Conservation (phyloP, 202 grass and related monocot genomes). For the Bolboschoenoplectus hybrid region DNA sequence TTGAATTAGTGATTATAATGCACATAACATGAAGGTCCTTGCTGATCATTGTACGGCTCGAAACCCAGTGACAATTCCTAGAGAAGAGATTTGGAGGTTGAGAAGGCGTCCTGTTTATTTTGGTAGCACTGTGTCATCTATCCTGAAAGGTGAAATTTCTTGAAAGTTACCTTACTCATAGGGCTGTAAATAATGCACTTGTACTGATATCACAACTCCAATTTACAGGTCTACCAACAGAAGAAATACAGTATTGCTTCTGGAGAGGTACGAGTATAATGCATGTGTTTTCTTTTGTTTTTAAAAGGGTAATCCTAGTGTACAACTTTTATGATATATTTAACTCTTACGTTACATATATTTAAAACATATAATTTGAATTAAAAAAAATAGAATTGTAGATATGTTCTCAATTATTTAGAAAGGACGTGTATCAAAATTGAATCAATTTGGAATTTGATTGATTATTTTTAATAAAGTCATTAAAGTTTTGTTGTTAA, state of each 20-base stretch:
- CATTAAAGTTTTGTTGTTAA: neutral
- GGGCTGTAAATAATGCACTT: neutral
- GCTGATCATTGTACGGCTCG: slow-evolving; percentile 31
- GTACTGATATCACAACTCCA: neutral
- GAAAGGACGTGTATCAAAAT: neutral
- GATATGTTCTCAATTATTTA: neutral
- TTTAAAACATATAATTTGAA: neutral
- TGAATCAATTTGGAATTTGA: neutral
- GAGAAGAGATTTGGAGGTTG: slow-evolving; percentile 32
- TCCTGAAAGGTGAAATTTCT: slow-evolving; percentile 27
- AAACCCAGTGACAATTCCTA: slow-evolving; percentile 24
- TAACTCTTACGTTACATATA: neutral
- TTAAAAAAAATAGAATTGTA: neutral
- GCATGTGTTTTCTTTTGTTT: neutral
- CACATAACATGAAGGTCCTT: slow-evolving; percentile 33
- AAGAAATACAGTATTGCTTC: slow-evolving; percentile 35
- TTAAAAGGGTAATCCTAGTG: neutral
- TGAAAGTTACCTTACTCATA: slow-evolving; percentile 5
- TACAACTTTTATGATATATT: neutral
- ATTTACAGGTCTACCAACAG: slow-evolving; percentile 31
- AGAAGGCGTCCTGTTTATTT: slow-evolving; percentile 30
- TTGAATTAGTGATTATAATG: slow-evolving; percentile 3
- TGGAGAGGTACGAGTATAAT: slow-evolving; percentile 37
- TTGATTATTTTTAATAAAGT: neutral
- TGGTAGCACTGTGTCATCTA: slow-evolving; percentile 33